Evolutionary conservation across 2,329 filamentous ascomycete genomes (phyloP), one percentile per base, ranked within the genome.

Genomic region (Aspergillus bombycis): DNA sequence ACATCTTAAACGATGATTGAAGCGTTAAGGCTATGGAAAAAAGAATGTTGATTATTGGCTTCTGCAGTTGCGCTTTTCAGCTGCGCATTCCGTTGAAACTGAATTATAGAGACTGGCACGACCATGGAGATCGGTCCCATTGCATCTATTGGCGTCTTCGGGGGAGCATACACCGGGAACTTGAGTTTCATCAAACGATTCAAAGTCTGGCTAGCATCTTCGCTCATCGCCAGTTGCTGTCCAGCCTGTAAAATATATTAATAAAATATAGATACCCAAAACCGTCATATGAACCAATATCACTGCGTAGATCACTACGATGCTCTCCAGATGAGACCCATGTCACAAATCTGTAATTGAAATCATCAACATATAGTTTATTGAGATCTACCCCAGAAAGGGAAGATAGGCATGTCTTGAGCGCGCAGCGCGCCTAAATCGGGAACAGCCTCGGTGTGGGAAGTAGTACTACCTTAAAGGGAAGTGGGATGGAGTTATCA

Each of bases 1-100:
- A 12, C 81, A 84, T 62, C 70, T 81, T 36, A 80, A 81, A 66
- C 74, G 77, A 64, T 48, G 36, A 46, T 55, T 58, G 52, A 34
- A n/a, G 28, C 30, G 9, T 23, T 36, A 26, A 19, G 2, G 11
- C 10, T 28, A 34, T 28, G 52, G 32, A 23, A 28, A 48, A 30
- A 50, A 28, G 10, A 50, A 14, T 48, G 26, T 30, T 19, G 23
- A 32, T 4, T 28, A 26, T 48, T 16, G 45, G 45, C 48, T 32
- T 34, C 19, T 52, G 48, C 28, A 14, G 48, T 52, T 52, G 28
- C 19, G 19, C 23, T 43, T 45, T 64, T 46, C 26, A 23, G 21
- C 21, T 52, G 26, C 14, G 46, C 54, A 19, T 61, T 28, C 50
- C 62, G 43, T 56, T 59, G 6, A 34, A 6, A 38, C 26, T 59